Evolutionary conservation across 208 protist species (phyloP), one percentile per base, ranked within the genome.

Genomic region (Trypanosoma brucei): DNA sequence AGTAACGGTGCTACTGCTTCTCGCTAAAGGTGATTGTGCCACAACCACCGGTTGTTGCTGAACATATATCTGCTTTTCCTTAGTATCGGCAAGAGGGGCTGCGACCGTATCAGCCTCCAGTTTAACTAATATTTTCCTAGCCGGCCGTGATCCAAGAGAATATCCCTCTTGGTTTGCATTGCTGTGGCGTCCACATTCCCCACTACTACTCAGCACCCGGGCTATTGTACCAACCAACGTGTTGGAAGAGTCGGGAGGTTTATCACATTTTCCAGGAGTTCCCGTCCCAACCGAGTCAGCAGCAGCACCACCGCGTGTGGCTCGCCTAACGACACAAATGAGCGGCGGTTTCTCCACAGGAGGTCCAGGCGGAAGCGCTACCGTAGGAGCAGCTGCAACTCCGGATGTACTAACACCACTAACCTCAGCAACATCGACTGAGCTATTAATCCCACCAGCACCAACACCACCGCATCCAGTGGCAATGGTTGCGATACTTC

Each of bases 401-500:
- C 42, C 6, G 8, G 42, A 11, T 11, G 11, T 11, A 6, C 6
- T 11, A 6, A 11, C 6, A 46, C 42, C 42, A 46, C 42, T 11
- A 14, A 14, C 42, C 42, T 46, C 2, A 30, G 35, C 38, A 11
- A n/a, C 34, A 56, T 3, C 9, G 7, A 8, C 34, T 22, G 3
- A 5, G 40, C 51, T 4, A 22, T 55, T 33, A 3, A 4, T 35
- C 39, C 7, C 35, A 8, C 36, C 13, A 13, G 1, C 45, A 31
- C 58, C 34, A 31, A 1, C 11, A 46, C 42, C 42, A 46, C 42
- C 6, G 11, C 42, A 14, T 14, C 42, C 42, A 46, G 8, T 11
- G 11, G 42, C 42, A 11, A 46, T 46, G 22, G 52, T 70, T 40
- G 57, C 8, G 13, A 70, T 30, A 9, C 51, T 58, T 34, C 65